Base-by-base conservation (phyloP, 768 basidiomycete genomes). In the Peribolospora baueri region DNA sequence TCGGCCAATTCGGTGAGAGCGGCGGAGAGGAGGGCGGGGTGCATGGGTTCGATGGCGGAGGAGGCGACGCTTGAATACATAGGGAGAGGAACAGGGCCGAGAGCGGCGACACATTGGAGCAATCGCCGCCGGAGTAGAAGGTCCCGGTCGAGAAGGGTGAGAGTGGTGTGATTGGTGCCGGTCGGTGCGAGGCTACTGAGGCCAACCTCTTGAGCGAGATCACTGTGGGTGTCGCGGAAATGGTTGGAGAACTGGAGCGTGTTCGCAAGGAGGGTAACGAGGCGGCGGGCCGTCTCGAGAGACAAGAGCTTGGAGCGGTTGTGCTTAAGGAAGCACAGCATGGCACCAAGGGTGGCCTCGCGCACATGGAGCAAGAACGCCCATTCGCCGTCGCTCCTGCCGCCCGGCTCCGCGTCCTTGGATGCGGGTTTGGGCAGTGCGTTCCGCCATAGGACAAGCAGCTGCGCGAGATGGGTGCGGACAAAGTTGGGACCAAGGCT, bases 381-480 rank as follows among this genome's bases (percentile, higher is more conserved):
- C 87, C 88, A 95, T 61, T 97, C 93, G 0, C 75, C 70, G 25
- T 75, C 70, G 38, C 78, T 76, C 40, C 88, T 72, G 4, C 73
- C 73, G 11, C 72, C 74, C 10, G 69, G 69, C 0, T 72, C 68
- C 0, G 77, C 71, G 62, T 97, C 91, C 66, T 93, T 93, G 62
- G 75, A 81, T 0, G 85, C 88, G 0, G 86, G 81, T 67, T 97
- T 98, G 2, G 93, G 88, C 0, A 98, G 73, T 1, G 91, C 88
- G 61, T 98, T 98, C 41, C 93, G 74, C 93, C 93, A 98, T 3
- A 98, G 75, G 0, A 97, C 86, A 46, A 97, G 75, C 13, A 97
- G 72, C 61, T 95, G 91, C 0, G 90, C 83, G 2, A 97, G 75
- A 65, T 98, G 88, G 0, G 86, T 77, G 13, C 85, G 79, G 53